These are phyloP conservation scores for Ogataea allantospora DNA, from an alignment of 805 yeast genomes.

Conservation along the genomic window DNA sequence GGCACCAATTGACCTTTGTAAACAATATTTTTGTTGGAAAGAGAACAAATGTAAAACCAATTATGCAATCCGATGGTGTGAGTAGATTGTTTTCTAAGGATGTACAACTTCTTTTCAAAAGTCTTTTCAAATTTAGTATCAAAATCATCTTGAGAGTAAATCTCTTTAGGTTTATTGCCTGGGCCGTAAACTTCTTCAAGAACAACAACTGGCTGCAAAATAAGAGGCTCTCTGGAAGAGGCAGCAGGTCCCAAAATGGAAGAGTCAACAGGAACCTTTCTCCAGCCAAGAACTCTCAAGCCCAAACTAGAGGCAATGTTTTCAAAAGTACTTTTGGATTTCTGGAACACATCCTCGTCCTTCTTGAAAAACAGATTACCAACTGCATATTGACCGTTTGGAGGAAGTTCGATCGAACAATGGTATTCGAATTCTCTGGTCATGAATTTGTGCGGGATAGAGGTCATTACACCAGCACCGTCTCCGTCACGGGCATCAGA, in stretches of 20 bases:
- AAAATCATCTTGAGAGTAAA: slow-evolving; percentile 50
- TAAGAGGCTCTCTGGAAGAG: slow-evolving; percentile 84
- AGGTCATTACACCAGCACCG: slow-evolving; percentile 96
- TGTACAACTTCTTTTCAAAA: slow-evolving; percentile 81
- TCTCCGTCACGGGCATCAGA: slow-evolving; percentile 96
- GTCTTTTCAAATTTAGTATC: slow-evolving; percentile 53
- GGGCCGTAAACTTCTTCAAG: slow-evolving; percentile 49
- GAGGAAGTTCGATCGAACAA: slow-evolving; percentile 67
- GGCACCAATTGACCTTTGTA: slow-evolving; percentile 98
- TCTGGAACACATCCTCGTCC: slow-evolving; percentile 65
- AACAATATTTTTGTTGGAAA: slow-evolving; percentile 84
- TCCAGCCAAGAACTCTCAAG: slow-evolving; percentile 88
- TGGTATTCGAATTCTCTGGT: slow-evolving; percentile 76
- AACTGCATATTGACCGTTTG: slow-evolving; percentile 84
- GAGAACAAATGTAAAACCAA: slow-evolving; percentile 96
- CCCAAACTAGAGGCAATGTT: slow-evolving; percentile 74
- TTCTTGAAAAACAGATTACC: slow-evolving; percentile 94
- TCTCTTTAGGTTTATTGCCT: slow-evolving; percentile 34
- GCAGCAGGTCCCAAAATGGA: slow-evolving; percentile 94
- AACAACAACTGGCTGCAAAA: slow-evolving; percentile 91
- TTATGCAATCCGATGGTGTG: slow-evolving; percentile 91
- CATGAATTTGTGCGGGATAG: slow-evolving; percentile 88
- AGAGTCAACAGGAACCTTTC: slow-evolving; percentile 93
- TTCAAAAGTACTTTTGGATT: slow-evolving; percentile 77
- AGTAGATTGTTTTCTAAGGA: slow-evolving; percentile 84